phyloP scores from a whole-genome alignment of 176 grass and related monocot species.

The Cenchrus americanus region DNA sequence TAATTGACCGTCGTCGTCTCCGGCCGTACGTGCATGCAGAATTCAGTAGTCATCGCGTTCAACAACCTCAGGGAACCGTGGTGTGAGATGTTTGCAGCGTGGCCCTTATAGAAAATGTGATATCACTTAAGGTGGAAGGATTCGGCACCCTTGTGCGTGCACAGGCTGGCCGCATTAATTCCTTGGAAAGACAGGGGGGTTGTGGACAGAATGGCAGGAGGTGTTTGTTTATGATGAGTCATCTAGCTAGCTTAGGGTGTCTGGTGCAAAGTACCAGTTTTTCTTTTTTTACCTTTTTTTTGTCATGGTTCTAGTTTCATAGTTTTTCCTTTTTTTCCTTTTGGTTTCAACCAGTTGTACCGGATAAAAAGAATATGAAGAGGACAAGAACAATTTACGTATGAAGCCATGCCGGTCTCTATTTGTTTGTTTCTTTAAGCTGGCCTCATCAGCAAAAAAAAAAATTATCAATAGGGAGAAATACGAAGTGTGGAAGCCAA shows the following conservation, averaged over 20 bases:
- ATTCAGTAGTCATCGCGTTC: neutral
- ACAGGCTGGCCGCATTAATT: neutral
- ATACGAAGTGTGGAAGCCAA: neutral
- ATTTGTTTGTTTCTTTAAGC: neutral
- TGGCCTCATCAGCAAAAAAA: neutral
- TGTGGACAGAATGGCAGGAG: neutral
- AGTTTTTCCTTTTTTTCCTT: neutral
- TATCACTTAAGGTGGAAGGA: neutral
- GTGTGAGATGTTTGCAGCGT: neutral
- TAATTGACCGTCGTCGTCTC: neutral
- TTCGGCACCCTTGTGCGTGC: constrained; percentile 3
- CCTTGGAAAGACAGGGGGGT: neutral
- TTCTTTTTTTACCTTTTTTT: too few species aligned
- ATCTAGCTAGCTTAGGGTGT: neutral
- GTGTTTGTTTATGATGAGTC: neutral
- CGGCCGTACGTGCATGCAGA: constrained; percentile 9
- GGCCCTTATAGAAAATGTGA: neutral
- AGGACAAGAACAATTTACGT: neutral
- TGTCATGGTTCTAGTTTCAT: neutral
- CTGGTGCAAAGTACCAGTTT: neutral
- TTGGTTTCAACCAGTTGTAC: neutral
- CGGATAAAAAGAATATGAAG: neutral
- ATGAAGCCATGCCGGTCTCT: neutral
- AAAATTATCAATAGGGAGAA: neutral
- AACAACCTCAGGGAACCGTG: neutral